Evolutionary conservation across 352 stramenopile genomes (phyloP).

Genomic region (Phytophthora kernoviae): DNA sequence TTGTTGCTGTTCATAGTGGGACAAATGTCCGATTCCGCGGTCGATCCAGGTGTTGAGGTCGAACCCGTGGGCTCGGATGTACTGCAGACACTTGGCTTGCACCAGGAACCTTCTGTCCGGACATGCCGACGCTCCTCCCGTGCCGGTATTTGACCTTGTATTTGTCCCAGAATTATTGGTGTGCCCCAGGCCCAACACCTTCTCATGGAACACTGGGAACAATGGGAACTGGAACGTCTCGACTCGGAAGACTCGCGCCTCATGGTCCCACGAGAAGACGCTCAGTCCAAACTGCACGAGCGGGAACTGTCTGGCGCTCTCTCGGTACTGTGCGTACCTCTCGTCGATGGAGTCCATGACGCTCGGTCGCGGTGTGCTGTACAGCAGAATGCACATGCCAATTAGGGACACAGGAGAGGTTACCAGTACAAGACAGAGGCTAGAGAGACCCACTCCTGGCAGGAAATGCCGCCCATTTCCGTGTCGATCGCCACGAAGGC

Average conservation of each 20-base stretch:
- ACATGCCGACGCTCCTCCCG: constrained; percentile 13
- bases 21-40: constrained; percentile 71
- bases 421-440: not conserved
- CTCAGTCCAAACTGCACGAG: constrained; percentile 82
- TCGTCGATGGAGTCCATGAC: constrained; percentile 78
- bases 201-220: constrained; percentile 58
- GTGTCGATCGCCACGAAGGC: constrained; percentile 81
- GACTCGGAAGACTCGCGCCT: constrained; percentile 50
- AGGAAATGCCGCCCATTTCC: constrained; percentile 75
- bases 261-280: constrained; percentile 60
- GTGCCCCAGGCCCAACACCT: constrained; percentile 12
- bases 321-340: constrained; percentile 62
- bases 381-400: constrained; percentile 1
- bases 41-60: constrained; percentile 84
- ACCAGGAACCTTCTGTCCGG: constrained; percentile 68
- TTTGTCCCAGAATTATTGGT: not conserved
- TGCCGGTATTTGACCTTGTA: not conserved
- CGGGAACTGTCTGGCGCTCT: constrained; percentile 63
- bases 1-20: constrained; percentile 57
- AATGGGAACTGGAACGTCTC: constrained; percentile 79
- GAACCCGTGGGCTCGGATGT: constrained; percentile 78
- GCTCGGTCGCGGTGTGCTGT: constrained; percentile 44
- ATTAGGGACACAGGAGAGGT: constrained; percentile 9
- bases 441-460: constrained; percentile 61
- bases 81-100: constrained; percentile 79